Evolutionary conservation across 2,329 filamentous ascomycete species (phyloP).

Genomic region (Hymenoscyphus salicellus): DNA sequence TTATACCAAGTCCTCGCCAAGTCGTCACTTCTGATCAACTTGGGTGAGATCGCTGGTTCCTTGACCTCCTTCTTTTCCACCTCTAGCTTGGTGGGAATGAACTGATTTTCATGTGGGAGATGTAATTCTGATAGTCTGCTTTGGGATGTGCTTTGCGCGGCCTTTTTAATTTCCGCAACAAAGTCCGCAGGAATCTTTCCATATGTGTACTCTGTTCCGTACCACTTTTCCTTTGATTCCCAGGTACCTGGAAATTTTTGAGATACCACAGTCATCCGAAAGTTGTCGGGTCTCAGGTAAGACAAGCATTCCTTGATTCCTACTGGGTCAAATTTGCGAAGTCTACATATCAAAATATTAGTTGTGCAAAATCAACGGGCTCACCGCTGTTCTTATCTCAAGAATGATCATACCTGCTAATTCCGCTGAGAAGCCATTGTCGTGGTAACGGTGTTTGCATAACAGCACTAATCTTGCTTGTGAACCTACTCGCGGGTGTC

Average conservation of each 20-base stretch:
- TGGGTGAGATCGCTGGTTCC: conserved; percentile 69
- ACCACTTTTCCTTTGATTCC: conserved; percentile 93
- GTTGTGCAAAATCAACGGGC: conserved; percentile 2
- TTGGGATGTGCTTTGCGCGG: conserved; percentile 54
- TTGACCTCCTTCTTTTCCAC: conserved; percentile 92
- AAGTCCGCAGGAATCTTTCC: conserved; percentile 77
- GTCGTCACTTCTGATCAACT: conserved; percentile 80
- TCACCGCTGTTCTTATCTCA: background rate
- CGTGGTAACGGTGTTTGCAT: conserved; percentile 91
- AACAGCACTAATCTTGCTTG: conserved; percentile 75
- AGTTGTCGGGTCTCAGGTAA: conserved; percentile 81
- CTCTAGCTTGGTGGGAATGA: conserved; percentile 88
- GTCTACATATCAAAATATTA: conserved; percentile 30
- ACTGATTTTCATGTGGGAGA: conserved; percentile 89
- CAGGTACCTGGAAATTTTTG: conserved; percentile 80
- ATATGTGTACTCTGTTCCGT: conserved; percentile 87
- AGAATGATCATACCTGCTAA: conserved; percentile 49
- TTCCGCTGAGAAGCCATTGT: conserved; percentile 82
- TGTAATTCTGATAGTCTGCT: conserved; percentile 70
- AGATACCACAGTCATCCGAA: conserved; percentile 78
- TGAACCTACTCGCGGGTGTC: conserved; percentile 82
- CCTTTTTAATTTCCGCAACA: conserved; percentile 65
- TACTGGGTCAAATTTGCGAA: conserved; percentile 77
- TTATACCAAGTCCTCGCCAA: conserved; percentile 89
- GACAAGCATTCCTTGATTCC: conserved; percentile 71